Evolutionary conservation across 1,284 basidiomycete genomes (phyloP), one percentile per base, ranked within the genome.

Genomic region (Calocybe gambosa): DNA sequence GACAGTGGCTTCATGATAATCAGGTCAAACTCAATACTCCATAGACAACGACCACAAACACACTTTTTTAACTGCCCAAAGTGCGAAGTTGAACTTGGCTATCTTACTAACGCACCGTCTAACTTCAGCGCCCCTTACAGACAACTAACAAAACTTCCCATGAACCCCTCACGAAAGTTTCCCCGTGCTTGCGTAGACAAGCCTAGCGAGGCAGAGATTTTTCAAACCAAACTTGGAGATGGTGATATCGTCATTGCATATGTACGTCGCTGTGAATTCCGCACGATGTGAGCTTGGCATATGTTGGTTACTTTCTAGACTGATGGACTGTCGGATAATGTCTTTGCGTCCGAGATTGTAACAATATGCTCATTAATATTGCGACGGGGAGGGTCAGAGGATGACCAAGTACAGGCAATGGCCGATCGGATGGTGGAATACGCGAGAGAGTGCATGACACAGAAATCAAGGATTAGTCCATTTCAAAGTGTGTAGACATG

Each of bases 271-370:
- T 15, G 3, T 3, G 13, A 34, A 34, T 34, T n/a, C 6, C 29
- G 12, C n/a, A n/a, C 28, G 13, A 12, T 9, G 13, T n/a, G 13
- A 16, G 5, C 33, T 5, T 6, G 20, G 26, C 18, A 12, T 21
- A 40, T 13, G 13, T 39, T 40, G 3, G 13, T 19, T 16, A 26
- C 9, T 20, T 29, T 29, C 9, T 67, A 89, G 80, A 93, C 91
- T 16, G 91, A 94, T 58, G 91, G 91, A 1, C 68, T 93, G 39
- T 82, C 85, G 28, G 92, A 94, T 61, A 94, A 94, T 58, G 86
- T 93, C 19, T 90, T 85, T 55, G 73, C 80, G 5, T 64, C 76
- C 9, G 87, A 92, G 58, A 73, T 89, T 50, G 67, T 78, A 28
- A 71, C 78, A 25, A 81, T 91, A 43, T 82, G 82, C 56, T 72